A percentile compares a stretch with the other conserved stretches of the same genome.
Conservation (phyloP, 345 rosid species). For the Mercurialis annua region DNA sequence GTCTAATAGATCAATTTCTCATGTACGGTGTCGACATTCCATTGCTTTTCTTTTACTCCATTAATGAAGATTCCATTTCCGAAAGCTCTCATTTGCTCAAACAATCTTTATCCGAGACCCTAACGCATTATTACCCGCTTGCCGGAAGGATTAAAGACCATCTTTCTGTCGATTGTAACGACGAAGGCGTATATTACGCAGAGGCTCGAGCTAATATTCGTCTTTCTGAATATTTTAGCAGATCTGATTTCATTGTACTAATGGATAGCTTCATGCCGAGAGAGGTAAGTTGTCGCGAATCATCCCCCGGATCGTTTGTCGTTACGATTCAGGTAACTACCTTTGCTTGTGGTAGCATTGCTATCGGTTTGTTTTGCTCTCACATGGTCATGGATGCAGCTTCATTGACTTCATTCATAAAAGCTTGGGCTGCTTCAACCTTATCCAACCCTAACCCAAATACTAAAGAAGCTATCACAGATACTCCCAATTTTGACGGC, state of each 20-base stretch:
- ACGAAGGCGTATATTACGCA: background rate
- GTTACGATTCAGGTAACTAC: background rate
- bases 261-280: background rate
- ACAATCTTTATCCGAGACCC: background rate
- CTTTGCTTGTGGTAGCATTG: background rate
- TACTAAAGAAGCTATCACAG: background rate
- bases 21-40: background rate
- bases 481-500: background rate
- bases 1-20: background rate
- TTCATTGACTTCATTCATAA: background rate
- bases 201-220: too few relatives aligned
- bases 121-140: background rate
- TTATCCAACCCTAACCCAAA: background rate
- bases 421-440: background rate
- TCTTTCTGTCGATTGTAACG: background rate
- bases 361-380: background rate
- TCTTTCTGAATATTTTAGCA: background rate
- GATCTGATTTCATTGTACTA: background rate
- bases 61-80: background rate
- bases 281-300: background rate
- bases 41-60: background rate
- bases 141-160: conserved; percentile 1
- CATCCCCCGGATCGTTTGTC: background rate
- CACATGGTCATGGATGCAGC: conserved; percentile 2
- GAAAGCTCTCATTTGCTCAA: background rate